These are phyloP conservation scores for Backusella psychrophila DNA, from an alignment of 192 early-diverging fungal genomes.

Conservation along the genomic window DNA sequence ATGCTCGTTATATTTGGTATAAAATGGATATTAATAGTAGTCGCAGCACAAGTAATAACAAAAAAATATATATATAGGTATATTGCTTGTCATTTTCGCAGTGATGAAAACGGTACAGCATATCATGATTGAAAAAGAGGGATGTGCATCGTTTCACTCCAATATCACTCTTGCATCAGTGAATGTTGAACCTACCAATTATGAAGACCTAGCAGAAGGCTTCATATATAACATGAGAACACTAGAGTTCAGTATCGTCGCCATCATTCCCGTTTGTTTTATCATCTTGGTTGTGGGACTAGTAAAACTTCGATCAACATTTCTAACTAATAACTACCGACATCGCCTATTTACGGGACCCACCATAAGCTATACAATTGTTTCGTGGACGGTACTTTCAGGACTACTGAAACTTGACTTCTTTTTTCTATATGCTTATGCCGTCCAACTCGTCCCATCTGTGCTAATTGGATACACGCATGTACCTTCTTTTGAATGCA, in stretches of 20 bases:
- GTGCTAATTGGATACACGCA: neutral
- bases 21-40: neutral
- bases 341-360: neutral
- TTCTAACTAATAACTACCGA: neutral
- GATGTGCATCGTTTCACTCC: neutral
- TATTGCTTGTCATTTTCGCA: neutral
- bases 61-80: neutral
- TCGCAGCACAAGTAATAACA: neutral
- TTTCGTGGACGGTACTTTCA: neutral
- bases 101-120: conserved; percentile 7
- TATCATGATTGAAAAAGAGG: neutral
- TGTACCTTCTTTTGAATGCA: neutral
- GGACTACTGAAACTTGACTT: neutral
- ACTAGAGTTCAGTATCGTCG: neutral
- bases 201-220: neutral
- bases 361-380: neutral
- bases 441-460: neutral
- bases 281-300: neutral
- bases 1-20: neutral
- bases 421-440: neutral
- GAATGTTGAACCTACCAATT: neutral
- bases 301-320: neutral
- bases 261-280: neutral
- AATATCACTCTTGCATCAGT: neutral
- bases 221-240: neutral